These are phyloP conservation scores for Macrolepiota fuliginosa DNA, from an alignment of 768 basidiomycete species.

Conservation along the genomic window DNA sequence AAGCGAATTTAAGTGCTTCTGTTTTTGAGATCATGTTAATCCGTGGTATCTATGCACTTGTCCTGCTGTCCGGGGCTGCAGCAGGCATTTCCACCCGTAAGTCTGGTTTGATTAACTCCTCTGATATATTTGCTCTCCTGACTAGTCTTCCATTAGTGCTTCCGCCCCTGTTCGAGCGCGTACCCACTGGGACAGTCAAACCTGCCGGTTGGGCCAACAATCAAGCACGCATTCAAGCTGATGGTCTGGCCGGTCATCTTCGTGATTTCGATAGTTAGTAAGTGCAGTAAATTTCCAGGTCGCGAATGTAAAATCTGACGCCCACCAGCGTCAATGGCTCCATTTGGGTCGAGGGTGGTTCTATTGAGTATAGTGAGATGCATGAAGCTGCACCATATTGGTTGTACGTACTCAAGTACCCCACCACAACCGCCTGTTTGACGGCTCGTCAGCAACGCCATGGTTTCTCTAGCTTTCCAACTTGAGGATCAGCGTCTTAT, in stretches of 20 bases:
- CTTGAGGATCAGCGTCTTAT: constrained; percentile 34
- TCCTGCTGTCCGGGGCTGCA: neutral
- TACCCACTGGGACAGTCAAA: constrained; percentile 35
- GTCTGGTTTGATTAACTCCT: neutral
- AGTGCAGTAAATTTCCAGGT: constrained; percentile 8
- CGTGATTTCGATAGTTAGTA: constrained; percentile 40
- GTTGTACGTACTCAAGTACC: constrained; percentile 31
- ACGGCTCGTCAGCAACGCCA: constrained; percentile 29
- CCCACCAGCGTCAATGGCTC: constrained; percentile 35
- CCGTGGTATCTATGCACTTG: neutral
- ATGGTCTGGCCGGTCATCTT: constrained; percentile 38
- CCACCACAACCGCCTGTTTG: neutral
- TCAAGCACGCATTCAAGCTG: constrained; percentile 38
- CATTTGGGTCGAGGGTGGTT: constrained; percentile 40
- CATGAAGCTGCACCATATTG: constrained; percentile 42
- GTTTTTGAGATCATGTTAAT: neutral
- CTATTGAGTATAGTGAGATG: constrained; percentile 42
- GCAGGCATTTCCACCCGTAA: constrained; percentile 2
- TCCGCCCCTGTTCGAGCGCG: constrained; percentile 27
- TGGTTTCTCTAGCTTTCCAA: constrained; percentile 41
- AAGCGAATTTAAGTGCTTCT: neutral
- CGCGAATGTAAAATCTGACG: neutral
- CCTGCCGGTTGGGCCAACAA: constrained; percentile 38
- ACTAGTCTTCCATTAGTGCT: constrained; percentile 22
- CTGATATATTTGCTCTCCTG: neutral